phyloP scores from a whole-genome alignment of 805 yeast species.

The Teunomyces tritomae region DNA sequence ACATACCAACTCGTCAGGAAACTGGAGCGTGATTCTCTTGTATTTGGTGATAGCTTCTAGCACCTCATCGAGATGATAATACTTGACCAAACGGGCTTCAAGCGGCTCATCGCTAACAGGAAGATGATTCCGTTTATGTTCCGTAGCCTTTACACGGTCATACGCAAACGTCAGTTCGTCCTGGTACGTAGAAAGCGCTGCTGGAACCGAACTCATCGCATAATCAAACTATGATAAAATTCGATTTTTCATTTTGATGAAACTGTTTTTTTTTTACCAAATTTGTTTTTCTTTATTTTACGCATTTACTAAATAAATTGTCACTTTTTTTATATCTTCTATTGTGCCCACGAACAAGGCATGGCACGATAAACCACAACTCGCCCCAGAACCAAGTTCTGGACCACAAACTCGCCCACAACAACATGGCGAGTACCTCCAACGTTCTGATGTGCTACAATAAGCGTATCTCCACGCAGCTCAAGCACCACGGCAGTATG shows the following conservation, averaged over 20 bases:
- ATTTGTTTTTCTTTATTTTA: too few relatives aligned
- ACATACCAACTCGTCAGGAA: constrained; percentile 76
- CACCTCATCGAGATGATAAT: constrained; percentile 56
- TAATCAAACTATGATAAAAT: background rate
- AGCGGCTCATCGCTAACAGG: constrained; percentile 13
- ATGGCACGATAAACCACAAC: constrained; percentile 49
- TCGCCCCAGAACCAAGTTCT: constrained; percentile 40
- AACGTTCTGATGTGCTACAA: constrained; percentile 51
- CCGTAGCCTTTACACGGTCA: constrained; percentile 35
- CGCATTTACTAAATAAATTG: too few relatives aligned
- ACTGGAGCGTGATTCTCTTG: constrained; percentile 74
- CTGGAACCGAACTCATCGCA: constrained; percentile 8
- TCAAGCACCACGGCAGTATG: constrained; percentile 44
- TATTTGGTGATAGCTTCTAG: constrained; percentile 27
- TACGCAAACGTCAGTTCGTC: constrained; percentile 56
- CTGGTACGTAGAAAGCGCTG: constrained; percentile 67
- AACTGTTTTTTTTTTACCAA: constrained; percentile 11
- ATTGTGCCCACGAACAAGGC: constrained; percentile 42
- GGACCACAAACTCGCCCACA: constrained; percentile 36
- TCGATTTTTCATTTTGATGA: background rate
- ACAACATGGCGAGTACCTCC: constrained; percentile 40
- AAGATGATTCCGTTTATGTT: constrained; percentile 25
- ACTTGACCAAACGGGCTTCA: constrained; percentile 38
- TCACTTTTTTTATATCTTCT: background rate
- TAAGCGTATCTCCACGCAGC: constrained; percentile 26